Evolutionary conservation across 768 basidiomycete genomes (phyloP), one percentile per base, ranked within the genome.

Genomic region (Neoboletus subvelutipes): DNA sequence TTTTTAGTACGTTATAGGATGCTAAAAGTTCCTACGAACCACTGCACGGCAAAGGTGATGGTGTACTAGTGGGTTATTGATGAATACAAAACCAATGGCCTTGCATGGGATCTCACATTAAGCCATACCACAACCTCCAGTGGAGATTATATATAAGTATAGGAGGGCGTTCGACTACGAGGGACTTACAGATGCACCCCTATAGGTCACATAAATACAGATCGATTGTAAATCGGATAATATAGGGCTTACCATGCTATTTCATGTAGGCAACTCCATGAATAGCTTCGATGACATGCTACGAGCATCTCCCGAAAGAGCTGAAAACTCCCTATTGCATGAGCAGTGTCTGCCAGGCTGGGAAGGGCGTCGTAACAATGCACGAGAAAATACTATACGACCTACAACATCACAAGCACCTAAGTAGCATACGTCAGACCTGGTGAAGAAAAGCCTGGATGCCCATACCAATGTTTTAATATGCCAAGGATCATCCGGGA

Each of bases 111-210:
- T 15, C 52, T n/a, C n/a, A n/a, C n/a, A n/a, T n/a, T n/a, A n/a
- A n/a, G n/a, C n/a, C n/a, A n/a, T n/a, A n/a, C n/a, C n/a, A n/a
- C n/a, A n/a, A n/a, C n/a, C n/a, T n/a, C n/a, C n/a, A n/a, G n/a
- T n/a, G n/a, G n/a, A n/a, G 15, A 42, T n/a, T 11, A 20, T 39
- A 2, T 26, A 37, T 58, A 15, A 52, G 47, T 4, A 36, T 20
- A 7, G 13, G 10, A 36, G 13, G 29, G n/a, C 4, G 18, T 31
- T 33, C 20, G 3, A 11, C 4, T 18, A 26, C 2, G 2, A 28
- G 31, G 4, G 28, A 54, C 62, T 56, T 26, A 63, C 62, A 36
- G 22, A 40, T 0, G 4, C 28, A 36, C 62, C 61, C 57, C 62
- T 63, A 12, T 2, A 26, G 13, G n/a, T 22, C 9, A 13, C 17